Percentiles rank a stretch among this genome's conserved stretches.
Evolutionary conservation across 768 basidiomycete species (phyloP).

Genomic region (Russula lepida): DNA sequence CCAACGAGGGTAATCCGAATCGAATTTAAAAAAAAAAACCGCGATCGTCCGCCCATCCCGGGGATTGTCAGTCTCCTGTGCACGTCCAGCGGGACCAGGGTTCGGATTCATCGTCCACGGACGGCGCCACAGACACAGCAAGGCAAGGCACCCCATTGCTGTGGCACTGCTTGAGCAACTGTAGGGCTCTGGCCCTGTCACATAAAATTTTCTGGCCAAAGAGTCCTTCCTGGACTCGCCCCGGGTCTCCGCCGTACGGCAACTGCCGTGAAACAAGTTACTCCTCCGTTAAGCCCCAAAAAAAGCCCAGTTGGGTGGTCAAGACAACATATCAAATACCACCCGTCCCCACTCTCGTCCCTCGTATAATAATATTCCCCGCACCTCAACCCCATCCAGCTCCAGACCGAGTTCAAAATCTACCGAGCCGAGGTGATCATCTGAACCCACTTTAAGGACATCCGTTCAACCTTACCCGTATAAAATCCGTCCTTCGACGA

Average conservation of each 20-base stretch:
- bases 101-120: not conserved
- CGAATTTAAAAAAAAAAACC: not conserved
- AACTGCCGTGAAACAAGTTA: not conserved
- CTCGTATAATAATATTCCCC: conserved; percentile 67
- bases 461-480: conserved; percentile 44
- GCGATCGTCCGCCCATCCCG: not conserved
- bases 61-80: not conserved
- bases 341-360: conserved; percentile 76
- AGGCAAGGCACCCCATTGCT: not conserved
- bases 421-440: conserved; percentile 23
- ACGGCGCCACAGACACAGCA: not conserved
- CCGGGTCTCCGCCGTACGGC: not conserved
- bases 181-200: not conserved
- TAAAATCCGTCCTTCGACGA: conserved; percentile 62
- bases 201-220: not conserved
- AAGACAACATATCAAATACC: conserved; percentile 47
- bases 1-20: not conserved
- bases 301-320: conserved; percentile 13
- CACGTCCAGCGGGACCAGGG: not conserved
- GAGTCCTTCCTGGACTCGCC: not conserved
- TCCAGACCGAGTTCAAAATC: conserved; percentile 82
- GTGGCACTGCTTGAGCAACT: not conserved
- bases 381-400: conserved; percentile 80
- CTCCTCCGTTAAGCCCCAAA: not conserved
- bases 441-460: not conserved